Evolutionary conservation across 1,139 yeast species (phyloP).

Genomic region (Barnettozyma hawaiiensis): DNA sequence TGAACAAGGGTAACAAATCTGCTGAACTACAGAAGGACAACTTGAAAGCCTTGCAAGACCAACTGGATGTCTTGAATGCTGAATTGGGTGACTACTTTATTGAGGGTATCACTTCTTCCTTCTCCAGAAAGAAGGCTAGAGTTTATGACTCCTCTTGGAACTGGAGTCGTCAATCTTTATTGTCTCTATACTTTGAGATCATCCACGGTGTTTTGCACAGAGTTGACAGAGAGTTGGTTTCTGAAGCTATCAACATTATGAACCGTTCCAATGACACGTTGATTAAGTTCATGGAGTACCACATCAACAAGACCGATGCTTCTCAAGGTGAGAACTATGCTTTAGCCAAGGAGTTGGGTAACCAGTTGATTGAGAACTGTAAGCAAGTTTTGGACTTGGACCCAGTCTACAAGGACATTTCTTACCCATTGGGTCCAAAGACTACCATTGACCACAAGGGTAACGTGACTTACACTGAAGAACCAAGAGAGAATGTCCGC

Average conservation of each 20-base stretch:
- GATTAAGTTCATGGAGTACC: slow-evolving; percentile 95
- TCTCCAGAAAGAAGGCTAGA: slow-evolving; percentile 90
- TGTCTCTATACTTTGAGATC: slow-evolving; percentile 90
- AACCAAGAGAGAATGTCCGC: slow-evolving; percentile 84
- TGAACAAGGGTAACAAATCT: slow-evolving; percentile 85
- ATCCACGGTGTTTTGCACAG: slow-evolving; percentile 84
- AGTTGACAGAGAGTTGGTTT: slow-evolving; percentile 91
- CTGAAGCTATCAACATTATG: slow-evolving; percentile 96
- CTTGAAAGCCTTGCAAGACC: slow-evolving; percentile 73
- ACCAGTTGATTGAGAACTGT: slow-evolving; percentile 93
- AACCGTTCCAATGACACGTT: slow-evolving; percentile 93
- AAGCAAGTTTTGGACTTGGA: slow-evolving; percentile 72
- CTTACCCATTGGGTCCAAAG: slow-evolving; percentile 92
- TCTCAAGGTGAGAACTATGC: slow-evolving; percentile 84
- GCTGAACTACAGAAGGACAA: slow-evolving; percentile 86
- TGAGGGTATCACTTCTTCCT: slow-evolving; percentile 82
- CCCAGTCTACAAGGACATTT: slow-evolving; percentile 93
- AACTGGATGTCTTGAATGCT: slow-evolving; percentile 85
- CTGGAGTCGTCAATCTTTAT: slow-evolving; percentile 98
- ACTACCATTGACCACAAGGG: slow-evolving; percentile 87
- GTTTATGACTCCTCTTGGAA: slow-evolving; percentile 98
- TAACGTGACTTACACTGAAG: slow-evolving; percentile 76
- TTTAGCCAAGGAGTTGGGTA: slow-evolving; percentile 85
- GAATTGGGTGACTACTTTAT: slow-evolving; percentile 97
- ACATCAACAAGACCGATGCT: slow-evolving; percentile 87